Conservation (phyloP, 345 rosid genomes). For the Stellera chamaejasme region DNA sequence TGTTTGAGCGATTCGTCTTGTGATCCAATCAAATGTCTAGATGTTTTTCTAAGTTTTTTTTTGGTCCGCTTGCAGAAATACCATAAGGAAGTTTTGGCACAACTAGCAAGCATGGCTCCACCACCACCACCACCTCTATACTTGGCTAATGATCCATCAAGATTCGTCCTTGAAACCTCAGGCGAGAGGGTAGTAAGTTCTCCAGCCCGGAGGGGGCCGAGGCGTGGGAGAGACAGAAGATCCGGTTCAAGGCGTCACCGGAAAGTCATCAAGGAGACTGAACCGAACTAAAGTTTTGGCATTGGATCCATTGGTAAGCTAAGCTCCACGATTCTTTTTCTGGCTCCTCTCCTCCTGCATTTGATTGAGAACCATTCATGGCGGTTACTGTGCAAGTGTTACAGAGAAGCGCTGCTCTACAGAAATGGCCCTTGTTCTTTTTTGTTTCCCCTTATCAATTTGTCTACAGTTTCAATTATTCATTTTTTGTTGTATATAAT, state of each 20-base stretch:
- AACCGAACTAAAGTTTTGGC: slow-evolving; percentile 21
- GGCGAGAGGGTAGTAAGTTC: slow-evolving; percentile 15
- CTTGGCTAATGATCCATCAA: slow-evolving; percentile 27
- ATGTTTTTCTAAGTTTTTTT: slow-evolving; percentile 1
- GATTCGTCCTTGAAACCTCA: slow-evolving; percentile 25
- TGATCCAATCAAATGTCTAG: neutral
- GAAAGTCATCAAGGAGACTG: slow-evolving; percentile 37
- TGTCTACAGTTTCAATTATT: slow-evolving; percentile 12
- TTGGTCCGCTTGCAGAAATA: slow-evolving; percentile 46
- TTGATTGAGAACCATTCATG: slow-evolving; percentile 3
- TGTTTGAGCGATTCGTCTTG: neutral
- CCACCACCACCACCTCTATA: slow-evolving; percentile 40
- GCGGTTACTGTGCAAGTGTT: slow-evolving; percentile 14
- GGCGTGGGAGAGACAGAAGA: slow-evolving; percentile 55
- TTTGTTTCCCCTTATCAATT: neutral
- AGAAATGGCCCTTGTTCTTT: slow-evolving; percentile 8
- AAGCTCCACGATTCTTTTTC: slow-evolving; percentile 16
- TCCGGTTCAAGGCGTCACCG: slow-evolving; percentile 62
- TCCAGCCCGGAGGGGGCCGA: slow-evolving; percentile 28
- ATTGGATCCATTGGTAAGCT: neutral
- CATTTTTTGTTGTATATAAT: slow-evolving; percentile 34
- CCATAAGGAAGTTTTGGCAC: slow-evolving; percentile 51
- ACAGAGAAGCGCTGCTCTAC: slow-evolving; percentile 12
- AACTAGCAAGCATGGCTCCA: slow-evolving; percentile 31
- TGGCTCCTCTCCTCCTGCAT: neutral